Base-by-base conservation (phyloP, 2,329 filamentous ascomycete genomes). In the Ophiostoma montium region DNA sequence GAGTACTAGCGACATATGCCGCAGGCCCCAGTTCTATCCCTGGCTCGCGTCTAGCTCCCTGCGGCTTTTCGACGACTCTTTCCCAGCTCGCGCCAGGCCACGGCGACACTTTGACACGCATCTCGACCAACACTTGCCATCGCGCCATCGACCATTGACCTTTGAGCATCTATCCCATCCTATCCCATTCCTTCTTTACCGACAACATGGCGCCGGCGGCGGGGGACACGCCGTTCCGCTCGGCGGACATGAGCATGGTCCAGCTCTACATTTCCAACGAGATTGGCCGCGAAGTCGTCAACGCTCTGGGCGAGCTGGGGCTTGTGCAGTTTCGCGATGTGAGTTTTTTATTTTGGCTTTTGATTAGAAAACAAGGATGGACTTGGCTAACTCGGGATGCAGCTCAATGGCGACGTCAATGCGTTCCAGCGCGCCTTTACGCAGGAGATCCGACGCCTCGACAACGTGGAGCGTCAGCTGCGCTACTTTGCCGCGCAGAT, bases 201-300 rank as follows among this genome's bases (percentile, higher is more conserved):
- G 57, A 54, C 63, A 67, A 57, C 56, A 84, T 83, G 80, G 78
- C 77, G 67, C 71, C 75, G 58, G 69, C 71, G 64, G 69, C 71
- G 65, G 70, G 86, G 71, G 88, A 96, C 71, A 95, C 89, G 68
- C 86, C 95, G 74, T 96, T 98, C 82, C 90, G 94, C 78, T 98
- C 92, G 65, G 86, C 88, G 86, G 86, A 95, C 69, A 98, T 98
- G 92, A 95, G 88, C 76, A 84, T 98, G 83, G 94, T 94, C 63
- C 92, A 98, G 81, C 84, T 98, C 62, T 98, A 96, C 70, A 94
- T 98, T 62, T 87, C 92, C 62, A 96, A 95, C 65, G 92, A 98
- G 75, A 96, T 98, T 59, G 90, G 92, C 60, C 82, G 92, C 63
- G 94, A 98, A 72, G 90, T 95, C 60, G 89, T 96, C 55, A 95